phyloP scores from a whole-genome alignment of 352 stramenopile species.

The Globisporangium acanthophoron region DNA sequence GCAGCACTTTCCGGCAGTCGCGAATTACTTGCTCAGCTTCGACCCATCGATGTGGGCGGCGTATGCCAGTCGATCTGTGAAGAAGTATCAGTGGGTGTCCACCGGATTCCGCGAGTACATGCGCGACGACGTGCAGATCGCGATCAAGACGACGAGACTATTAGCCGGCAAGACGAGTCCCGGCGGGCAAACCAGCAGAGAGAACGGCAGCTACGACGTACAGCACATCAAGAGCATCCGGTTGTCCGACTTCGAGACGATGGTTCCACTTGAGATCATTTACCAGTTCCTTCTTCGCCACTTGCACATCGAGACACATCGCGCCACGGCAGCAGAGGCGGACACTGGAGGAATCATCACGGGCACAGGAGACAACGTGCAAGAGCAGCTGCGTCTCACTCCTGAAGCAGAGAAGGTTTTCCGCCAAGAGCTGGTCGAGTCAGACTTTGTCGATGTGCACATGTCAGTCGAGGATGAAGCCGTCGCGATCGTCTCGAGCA shows the following conservation, averaged over 20 bases:
- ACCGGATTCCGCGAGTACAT: conserved; percentile 26
- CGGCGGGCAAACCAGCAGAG: neutral
- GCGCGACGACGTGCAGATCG: conserved; percentile 39
- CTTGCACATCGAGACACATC: conserved; percentile 27
- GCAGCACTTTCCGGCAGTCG: conserved; percentile 21
- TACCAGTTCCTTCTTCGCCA: conserved; percentile 68
- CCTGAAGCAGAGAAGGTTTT: conserved; percentile 61
- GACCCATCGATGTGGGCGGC: conserved; percentile 67
- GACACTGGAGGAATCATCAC: neutral
- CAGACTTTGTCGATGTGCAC: conserved; percentile 49
- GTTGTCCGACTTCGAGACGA: conserved; percentile 10
- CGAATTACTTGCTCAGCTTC: conserved; percentile 48
- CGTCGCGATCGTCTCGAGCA: conserved; percentile 63
- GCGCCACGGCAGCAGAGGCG: neutral
- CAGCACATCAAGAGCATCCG: conserved; percentile 9
- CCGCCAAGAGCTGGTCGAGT: conserved; percentile 51
- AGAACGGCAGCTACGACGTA: conserved; percentile 1
- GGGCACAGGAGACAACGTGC: neutral
- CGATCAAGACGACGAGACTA: conserved; percentile 43
- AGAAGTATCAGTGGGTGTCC: conserved; percentile 58
- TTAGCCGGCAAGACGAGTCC: conserved; percentile 27
- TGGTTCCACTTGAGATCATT: conserved; percentile 67
- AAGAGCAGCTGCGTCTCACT: conserved; percentile 33
- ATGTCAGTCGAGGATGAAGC: conserved; percentile 47
- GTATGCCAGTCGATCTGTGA: conserved; percentile 55